Evolutionary conservation across 2,329 filamentous ascomycete genomes (phyloP).

Genomic region (Aureobasidium pullulans): DNA sequence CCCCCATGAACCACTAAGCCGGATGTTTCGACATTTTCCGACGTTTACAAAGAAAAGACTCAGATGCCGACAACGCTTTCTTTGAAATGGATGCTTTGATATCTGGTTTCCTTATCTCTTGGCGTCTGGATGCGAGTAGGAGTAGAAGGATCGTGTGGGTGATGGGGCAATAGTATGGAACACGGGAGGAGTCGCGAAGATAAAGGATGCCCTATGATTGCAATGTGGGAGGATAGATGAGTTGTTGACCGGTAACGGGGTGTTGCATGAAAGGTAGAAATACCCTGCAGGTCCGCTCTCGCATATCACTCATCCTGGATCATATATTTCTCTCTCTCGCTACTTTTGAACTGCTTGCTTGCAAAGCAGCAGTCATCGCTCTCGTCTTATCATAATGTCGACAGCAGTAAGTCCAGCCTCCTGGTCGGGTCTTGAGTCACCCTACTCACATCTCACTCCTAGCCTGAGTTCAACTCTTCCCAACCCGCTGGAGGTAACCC

Average conservation of each 20-base stretch:
- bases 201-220: neutral
- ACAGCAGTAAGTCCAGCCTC: neutral
- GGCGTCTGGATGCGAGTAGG: neutral
- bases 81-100: constrained; percentile 1
- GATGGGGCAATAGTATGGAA: constrained; percentile 1
- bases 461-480: constrained; percentile 33
- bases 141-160: neutral
- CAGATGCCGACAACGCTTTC: neutral
- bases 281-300: constrained; percentile 1
- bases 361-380: neutral
- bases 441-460: neutral
- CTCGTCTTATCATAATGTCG: neutral
- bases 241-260: constrained; percentile 4
- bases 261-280: constrained; percentile 5
- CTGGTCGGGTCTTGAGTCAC: neutral
- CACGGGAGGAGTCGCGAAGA: constrained; percentile 5
- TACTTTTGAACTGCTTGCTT: neutral
- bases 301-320: neutral
- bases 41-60: constrained; percentile 2
- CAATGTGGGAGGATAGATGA: neutral
- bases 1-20: neutral
- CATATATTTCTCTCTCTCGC: neutral
- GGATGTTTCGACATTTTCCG: neutral
- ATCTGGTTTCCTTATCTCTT: constrained; percentile 7
- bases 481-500: constrained; percentile 50